Base-by-base conservation (phyloP, 768 basidiomycete genomes). In the Amanita inopinata region DNA sequence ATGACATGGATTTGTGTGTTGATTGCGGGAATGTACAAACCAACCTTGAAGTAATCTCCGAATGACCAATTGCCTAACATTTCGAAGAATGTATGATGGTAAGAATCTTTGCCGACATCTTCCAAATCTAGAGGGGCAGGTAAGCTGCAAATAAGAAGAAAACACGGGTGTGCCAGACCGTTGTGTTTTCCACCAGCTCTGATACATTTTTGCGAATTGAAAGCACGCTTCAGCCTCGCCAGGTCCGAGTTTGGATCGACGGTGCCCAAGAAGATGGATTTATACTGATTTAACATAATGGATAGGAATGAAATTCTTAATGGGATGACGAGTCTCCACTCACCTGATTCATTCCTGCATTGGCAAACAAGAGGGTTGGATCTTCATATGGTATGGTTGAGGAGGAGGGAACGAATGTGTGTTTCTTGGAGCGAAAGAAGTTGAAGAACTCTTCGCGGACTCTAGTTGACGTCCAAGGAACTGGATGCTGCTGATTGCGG, bases 1-100 rank as follows among this genome's bases (percentile, higher is more conserved):
- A 43, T 30, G 30, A 38, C 34, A 27, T 49, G 47, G 41, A 42
- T 30, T 24, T 25, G 33, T 33, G 10, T 18, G 47, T n/a, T n/a
- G n/a, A 15, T 33, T 30, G 19, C 43, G 27, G 28, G 32, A 53
- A 60, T 33, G 39, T 14, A 2, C 5, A 28, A 15, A n/a, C 38
- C 17, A 11, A 78, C 93, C 78, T 99, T 99, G 80, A 99, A 99
- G 69, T 99, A 99, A 62, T 99, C 93, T 0, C 96, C 96, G 52
- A 98, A 99, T 3, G 93, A 97, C 96, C 96, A 99, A 61, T 99
- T 99, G 28, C 96, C 96, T 49, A 99, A 65, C 96, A 99, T 99
- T 65, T 99, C 96, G 56, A 99, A 99, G 66, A 94, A 93, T 1
- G 90, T 96, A 57, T 94, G 87, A 56, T 97, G 94, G 61, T 97